A percentile compares a stretch with the other conserved stretches of the same genome.
Conservation (phyloP, 2,329 filamentous ascomycete species). For the Pseudogymnoascus sp. region DNA sequence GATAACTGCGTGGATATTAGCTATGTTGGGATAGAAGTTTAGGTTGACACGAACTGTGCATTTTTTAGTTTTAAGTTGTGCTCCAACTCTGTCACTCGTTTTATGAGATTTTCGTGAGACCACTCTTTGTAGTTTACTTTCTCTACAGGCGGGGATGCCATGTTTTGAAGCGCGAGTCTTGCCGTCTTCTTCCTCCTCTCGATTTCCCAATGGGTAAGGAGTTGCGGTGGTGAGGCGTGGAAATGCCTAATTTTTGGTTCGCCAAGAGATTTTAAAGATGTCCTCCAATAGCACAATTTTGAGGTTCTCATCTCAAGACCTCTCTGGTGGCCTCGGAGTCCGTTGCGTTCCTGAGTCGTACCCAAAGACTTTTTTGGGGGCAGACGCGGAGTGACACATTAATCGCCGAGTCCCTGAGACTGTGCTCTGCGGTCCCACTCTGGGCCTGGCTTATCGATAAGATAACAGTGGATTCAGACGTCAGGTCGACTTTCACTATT, state of each 20-base stretch:
- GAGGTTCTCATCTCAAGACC: slow-evolving; percentile 1
- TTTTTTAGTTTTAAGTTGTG: slow-evolving; percentile 50
- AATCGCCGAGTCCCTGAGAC: slow-evolving; percentile 2
- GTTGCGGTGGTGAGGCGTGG: not conserved
- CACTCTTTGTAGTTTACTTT: slow-evolving; percentile 52
- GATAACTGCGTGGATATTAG: slow-evolving; percentile 17
- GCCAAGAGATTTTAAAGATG: not conserved
- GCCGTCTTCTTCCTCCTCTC: slow-evolving; percentile 9
- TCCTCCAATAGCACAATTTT: not conserved
- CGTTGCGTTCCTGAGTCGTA: not conserved
- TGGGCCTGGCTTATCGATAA: slow-evolving; percentile 1
- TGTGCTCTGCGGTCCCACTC: not conserved
- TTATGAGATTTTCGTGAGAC: slow-evolving; percentile 61
- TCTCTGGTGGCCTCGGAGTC: not conserved
- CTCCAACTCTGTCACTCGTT: slow-evolving; percentile 62
- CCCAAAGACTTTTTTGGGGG: slow-evolving; percentile 5
- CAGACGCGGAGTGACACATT: not conserved
- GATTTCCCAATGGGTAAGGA: slow-evolving; percentile 5
- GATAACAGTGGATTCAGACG: not conserved
- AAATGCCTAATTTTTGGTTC: not conserved
- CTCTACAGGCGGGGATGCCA: not conserved
- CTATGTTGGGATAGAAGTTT: slow-evolving; percentile 14
- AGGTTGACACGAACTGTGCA: slow-evolving; percentile 19
- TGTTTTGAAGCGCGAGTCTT: slow-evolving; percentile 16
- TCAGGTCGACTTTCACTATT: slow-evolving; percentile 25